A percentile compares a stretch with the other conserved stretches of the same genome.
These are phyloP conservation scores for Entelexis sorbosivorans DNA, from an alignment of 1,139 yeast genomes.

Conservation along the genomic window DNA sequence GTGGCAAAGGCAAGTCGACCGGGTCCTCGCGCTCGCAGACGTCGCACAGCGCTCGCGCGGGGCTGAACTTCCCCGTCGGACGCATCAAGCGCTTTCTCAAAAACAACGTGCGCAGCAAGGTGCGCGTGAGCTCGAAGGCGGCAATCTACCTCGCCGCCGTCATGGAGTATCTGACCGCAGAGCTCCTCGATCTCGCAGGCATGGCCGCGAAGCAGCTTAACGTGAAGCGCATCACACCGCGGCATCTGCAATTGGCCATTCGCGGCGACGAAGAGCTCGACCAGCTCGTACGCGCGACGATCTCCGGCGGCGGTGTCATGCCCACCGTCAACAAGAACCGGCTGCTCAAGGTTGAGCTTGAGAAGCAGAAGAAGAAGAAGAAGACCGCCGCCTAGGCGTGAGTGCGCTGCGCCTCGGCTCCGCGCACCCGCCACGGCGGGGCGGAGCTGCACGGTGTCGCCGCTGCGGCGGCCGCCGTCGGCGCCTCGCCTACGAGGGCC, in stretches of 20 bases:
- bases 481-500: too few relatives aligned
- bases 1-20: constrained; percentile 60
- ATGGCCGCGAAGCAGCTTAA: constrained; percentile 97
- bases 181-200: constrained; percentile 95
- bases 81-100: constrained; percentile 94
- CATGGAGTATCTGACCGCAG: constrained; percentile 92
- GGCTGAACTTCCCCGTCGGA: constrained; percentile 96
- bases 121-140: constrained; percentile 94
- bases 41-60: constrained; percentile 95
- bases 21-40: constrained; percentile 49
- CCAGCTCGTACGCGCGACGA: constrained; percentile 89
- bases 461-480: too few relatives aligned
- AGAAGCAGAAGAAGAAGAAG: constrained; percentile 40
- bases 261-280: constrained; percentile 99
- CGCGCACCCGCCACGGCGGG: too few relatives aligned
- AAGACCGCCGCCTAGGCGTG: constrained; percentile 9
- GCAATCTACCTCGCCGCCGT: constrained; percentile 97
- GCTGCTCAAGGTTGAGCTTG: constrained; percentile 83
- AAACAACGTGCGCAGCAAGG: constrained; percentile 81
- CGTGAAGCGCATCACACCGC: constrained; percentile 97
- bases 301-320: constrained; percentile 98
- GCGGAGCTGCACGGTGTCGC: too few relatives aligned
- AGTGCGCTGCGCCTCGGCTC: too few relatives aligned
- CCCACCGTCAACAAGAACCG: constrained; percentile 95
- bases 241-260: constrained; percentile 95